Percentiles rank a stretch among this genome's conserved stretches.
These are phyloP conservation scores for Podaxis sp. DNA, from an alignment of 768 basidiomycete species.

Conservation along the genomic window DNA sequence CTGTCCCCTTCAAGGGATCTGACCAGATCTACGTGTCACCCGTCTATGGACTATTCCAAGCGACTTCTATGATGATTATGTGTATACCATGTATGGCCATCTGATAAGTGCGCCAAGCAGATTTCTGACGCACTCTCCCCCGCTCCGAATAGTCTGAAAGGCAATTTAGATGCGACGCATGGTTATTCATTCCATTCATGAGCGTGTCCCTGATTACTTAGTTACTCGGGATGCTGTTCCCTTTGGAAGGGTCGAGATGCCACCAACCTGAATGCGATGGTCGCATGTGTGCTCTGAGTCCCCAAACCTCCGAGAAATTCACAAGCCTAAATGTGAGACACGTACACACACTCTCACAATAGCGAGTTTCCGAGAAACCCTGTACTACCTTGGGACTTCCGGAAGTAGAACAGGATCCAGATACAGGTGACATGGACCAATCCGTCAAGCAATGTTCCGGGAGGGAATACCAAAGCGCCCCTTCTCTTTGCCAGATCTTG, in stretches of 20 bases:
- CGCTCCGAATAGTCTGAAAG: background rate
- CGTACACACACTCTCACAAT: background rate
- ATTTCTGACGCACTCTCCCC: background rate
- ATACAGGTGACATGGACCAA: background rate
- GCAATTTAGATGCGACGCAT: background rate
- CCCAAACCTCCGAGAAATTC: background rate
- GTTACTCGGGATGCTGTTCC: background rate
- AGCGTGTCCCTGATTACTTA: background rate
- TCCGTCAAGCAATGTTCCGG: background rate
- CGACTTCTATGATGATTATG: background rate
- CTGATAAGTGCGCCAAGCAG: background rate
- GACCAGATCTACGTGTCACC: background rate
- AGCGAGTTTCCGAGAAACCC: background rate
- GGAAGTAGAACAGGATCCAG: background rate
- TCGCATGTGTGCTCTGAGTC: background rate
- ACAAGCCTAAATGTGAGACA: background rate
- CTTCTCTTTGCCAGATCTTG: background rate
- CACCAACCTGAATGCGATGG: background rate
- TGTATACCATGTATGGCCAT: background rate
- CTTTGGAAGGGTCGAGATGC: background rate
- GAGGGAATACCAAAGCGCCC: background rate
- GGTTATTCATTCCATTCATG: background rate
- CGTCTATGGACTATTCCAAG: background rate
- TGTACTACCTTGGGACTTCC: background rate
- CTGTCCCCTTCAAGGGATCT: constrained; percentile 9